Conservation (phyloP, 1,284 basidiomycete species). For the Pseudozyma pruni region DNA sequence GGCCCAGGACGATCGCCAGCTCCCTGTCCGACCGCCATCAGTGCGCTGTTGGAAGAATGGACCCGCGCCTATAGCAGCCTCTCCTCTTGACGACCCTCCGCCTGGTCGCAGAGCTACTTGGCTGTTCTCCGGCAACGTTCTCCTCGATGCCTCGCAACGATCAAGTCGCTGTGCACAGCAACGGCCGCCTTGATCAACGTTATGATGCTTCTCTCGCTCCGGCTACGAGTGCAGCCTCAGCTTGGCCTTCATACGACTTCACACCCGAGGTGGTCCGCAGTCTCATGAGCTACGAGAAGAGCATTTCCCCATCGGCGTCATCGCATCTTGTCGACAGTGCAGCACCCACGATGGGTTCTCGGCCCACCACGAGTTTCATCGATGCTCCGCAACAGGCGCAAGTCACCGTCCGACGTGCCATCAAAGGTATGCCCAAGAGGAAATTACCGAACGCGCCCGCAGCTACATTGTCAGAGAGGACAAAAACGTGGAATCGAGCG, state of each 20-base stretch:
- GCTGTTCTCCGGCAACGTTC: neutral
- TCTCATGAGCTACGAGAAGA: constrained; percentile 32
- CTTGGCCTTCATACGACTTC: constrained; percentile 8
- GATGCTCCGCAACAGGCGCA: neutral
- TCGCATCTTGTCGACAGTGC: neutral
- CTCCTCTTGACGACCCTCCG: too few species aligned
- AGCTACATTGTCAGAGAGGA: neutral
- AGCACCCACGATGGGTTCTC: neutral
- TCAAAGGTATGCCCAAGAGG: constrained; percentile 21
- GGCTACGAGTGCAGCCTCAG: too few species aligned
- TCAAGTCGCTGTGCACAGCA: constrained; percentile 9
- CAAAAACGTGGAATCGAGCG: neutral
- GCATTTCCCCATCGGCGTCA: neutral
- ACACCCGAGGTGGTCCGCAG: constrained; percentile 30
- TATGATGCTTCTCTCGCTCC: too few species aligned
- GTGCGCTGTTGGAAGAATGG: too few species aligned
- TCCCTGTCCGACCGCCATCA: too few species aligned
- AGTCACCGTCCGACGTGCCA: constrained; percentile 5
- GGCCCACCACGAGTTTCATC: neutral
- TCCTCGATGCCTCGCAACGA: constrained; percentile 8
- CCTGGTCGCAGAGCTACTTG: neutral
- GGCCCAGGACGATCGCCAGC: too few species aligned
- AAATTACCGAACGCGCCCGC: neutral
- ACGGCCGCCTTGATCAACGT: constrained; percentile 1
- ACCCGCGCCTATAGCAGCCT: too few species aligned